Evolutionary conservation across 108 stramenopile genomes (phyloP).

Genomic region (Licmophora abbreviata): DNA sequence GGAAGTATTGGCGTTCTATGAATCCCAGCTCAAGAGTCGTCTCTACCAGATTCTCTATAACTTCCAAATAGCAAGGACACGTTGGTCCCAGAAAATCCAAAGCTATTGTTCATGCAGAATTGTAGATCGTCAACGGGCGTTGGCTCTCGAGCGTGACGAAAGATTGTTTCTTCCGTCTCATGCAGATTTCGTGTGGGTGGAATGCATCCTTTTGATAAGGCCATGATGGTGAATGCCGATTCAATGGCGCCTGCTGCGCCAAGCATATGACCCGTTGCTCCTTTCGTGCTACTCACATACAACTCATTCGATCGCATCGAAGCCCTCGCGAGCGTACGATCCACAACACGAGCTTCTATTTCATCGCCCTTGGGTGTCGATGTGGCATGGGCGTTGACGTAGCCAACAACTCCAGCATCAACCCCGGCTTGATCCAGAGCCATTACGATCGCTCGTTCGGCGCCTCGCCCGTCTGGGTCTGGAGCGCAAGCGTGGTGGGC

Average conservation of each 20-base stretch:
- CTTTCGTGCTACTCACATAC: conserved; percentile 90
- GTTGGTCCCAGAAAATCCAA: conserved; percentile 99
- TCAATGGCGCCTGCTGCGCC: conserved; percentile 97
- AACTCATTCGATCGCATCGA: conserved; percentile 7
- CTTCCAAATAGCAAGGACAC: conserved; percentile 75
- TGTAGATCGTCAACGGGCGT: conserved; percentile 16
- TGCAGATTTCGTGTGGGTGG: conserved; percentile 85
- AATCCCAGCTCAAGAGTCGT: too few species aligned
- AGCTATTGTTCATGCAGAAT: conserved; percentile 83
- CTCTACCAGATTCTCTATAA: too few species aligned
- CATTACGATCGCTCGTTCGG: conserved; percentile 70
- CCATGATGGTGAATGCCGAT: conserved; percentile 77
- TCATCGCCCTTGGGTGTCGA: conserved; percentile 93
- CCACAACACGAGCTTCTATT: conserved; percentile 77
- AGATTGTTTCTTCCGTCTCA: conserved; percentile 4
- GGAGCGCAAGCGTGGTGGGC: conserved; percentile 89
- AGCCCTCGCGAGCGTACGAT: conserved; percentile 24
- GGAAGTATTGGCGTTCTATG: too few species aligned
- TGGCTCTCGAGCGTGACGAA: conserved; percentile 27
- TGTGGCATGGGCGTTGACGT: conserved; percentile 97
- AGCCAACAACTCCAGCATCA: conserved; percentile 44
- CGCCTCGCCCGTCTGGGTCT: conserved; percentile 75
- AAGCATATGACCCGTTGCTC: conserved; percentile 91
- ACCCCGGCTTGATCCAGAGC: conserved; percentile 36
- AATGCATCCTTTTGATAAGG: conserved; percentile 45